Evolutionary conservation across 148 eudicot species (phyloP), one percentile per base, ranked within the genome.

Genomic region (Diospyros kaki): DNA sequence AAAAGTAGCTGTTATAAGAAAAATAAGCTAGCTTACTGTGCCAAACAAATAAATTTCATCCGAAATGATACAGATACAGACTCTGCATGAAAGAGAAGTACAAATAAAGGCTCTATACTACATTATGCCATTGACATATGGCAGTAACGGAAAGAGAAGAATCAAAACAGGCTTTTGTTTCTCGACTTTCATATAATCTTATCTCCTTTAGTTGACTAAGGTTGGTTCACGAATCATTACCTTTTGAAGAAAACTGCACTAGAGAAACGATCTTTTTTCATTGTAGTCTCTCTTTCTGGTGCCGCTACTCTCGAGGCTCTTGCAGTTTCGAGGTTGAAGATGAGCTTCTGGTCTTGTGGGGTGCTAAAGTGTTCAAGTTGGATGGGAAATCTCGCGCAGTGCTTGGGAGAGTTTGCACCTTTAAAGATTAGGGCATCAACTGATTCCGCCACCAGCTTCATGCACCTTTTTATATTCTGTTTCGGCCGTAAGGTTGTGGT

Each of bases 321-420:
- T 58, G 75, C 17, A 38, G 12, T 28, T 59, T 45, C 12, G 65
- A 44, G 75, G 56, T 46, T 60, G 66, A 61, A 18, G 75, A 72
- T 28, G 43, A 13, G 75, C 66, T 72, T 58, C 66, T 58, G 5
- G n/a, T 18, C 60, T 45, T 68, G 7, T 1, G 14, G 51, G 54
- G 17, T 18, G 17, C 13, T 66, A n/a, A n/a, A 65, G 44, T 1
- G 8, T 52, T 52, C 53, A 1, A 66, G 5, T 17, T 4, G n/a
- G 69, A 53, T 66, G 1, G 43, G 51, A 17, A 4, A 52, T 28
- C 42, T 68, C 58, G 28, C 58, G 39, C 43, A 68, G 58, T 68
- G 72, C 43, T 38, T 66, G 69, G 40, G 69, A 50, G 44, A n/a
- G n/a, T n/a, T n/a, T n/a, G n/a, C n/a, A n/a, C n/a, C n/a, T 28